Base-by-base conservation (phyloP, 2,329 filamentous ascomycete genomes). In the Endoconidiophora polonica region DNA sequence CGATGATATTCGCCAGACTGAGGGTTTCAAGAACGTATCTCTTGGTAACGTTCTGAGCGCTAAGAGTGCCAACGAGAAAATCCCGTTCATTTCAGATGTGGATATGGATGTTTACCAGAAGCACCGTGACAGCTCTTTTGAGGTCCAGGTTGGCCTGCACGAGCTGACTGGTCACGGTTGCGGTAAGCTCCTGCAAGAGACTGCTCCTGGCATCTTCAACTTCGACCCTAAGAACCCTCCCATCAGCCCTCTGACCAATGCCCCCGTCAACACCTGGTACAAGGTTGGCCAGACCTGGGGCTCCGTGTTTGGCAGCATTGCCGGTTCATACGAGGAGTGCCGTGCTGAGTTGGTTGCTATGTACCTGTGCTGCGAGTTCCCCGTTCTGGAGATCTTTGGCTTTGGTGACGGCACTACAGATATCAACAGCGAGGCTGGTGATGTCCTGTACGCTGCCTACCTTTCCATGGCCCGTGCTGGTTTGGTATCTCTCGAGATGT, bases 251-350 rank as follows among this genome's bases (percentile, higher is more conserved):
- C 65, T 95, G 39, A 85, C 79, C 4, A 72, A 77, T 54, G 81
- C 90, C 64, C 62, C 84, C 1, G 72, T 95, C 44, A 76, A 75
- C 2, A 86, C 82, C 1, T 95, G 83, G 80, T 96, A 96, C 69
- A 94, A 91, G 65, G 86, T 86, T 2, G 87, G 87, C 2, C 86
- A 95, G 65, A 96, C 90, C 0, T 96, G 88, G 88, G 84, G 86
- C 50, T 86, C 81, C 4, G 86, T 94, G 0, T 96, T 96, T 60
- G 87, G 88, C 23, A 77, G 83, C 54, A 77, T 93, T 55, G 86
- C 88, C 37, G 86, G 83, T 3, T 85, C 81, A 14, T 95, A 94
- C 60, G 90, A 96, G 65, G 54, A 56, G 43, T 96, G 90, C 63
- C 80, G 90, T 50, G 90, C 90, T 3, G 90, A 96, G 63, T 83